Evolutionary conservation across 2,329 filamentous ascomycete genomes (phyloP).

Genomic region (Xylaria sp.): DNA sequence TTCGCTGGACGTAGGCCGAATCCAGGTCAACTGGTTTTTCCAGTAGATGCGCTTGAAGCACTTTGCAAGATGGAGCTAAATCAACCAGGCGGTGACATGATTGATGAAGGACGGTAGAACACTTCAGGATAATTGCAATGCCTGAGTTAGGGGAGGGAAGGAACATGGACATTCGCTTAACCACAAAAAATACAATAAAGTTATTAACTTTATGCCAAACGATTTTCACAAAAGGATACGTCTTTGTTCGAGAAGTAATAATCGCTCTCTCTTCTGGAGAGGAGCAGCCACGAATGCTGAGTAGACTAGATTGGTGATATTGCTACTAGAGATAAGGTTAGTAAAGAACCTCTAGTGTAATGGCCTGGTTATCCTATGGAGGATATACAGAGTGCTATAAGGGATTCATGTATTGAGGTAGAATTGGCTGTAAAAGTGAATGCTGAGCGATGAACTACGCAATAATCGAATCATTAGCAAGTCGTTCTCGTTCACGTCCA

Average conservation of each 20-base stretch:
- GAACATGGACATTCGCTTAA: background rate
- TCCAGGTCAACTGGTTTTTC: constrained; percentile 38
- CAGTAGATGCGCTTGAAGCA: constrained; percentile 26
- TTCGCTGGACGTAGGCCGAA: constrained; percentile 17
- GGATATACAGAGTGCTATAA: too few species aligned
- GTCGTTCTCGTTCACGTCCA: too few species aligned
- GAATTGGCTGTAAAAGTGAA: too few species aligned
- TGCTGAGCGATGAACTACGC: too few species aligned
- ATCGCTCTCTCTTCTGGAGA: background rate
- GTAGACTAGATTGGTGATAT: background rate
- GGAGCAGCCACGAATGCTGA: too few species aligned
- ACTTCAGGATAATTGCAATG: background rate
- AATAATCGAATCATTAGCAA: too few species aligned
- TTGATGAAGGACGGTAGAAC: background rate
- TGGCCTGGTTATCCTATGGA: too few species aligned
- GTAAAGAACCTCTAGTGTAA: too few species aligned
- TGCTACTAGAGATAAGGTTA: background rate
- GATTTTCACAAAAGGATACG: background rate
- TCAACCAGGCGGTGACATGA: background rate
- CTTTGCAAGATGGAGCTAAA: background rate
- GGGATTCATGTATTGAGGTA: too few species aligned
- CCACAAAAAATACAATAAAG: background rate
- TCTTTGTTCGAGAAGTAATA: background rate
- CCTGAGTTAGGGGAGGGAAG: too few species aligned
- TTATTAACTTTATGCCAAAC: background rate